phyloP scores from a whole-genome alignment of 163 green algal genomes.

The Coccomyxa subellipsoidea region DNA sequence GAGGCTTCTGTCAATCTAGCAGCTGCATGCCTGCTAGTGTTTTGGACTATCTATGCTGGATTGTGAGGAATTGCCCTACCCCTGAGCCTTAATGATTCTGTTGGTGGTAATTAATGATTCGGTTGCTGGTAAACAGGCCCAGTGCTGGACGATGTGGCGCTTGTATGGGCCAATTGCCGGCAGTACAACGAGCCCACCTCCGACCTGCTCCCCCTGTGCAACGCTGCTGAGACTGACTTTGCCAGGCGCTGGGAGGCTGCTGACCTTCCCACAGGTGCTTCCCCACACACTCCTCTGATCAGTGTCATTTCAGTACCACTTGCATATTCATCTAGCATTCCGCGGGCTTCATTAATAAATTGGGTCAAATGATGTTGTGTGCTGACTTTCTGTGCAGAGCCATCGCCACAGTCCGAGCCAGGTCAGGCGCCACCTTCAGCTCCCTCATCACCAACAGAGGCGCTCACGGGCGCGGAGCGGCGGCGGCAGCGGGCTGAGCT shows the following conservation, averaged over 20 bases:
- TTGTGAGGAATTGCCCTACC: too few relatives aligned
- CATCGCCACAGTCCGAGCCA: not conserved
- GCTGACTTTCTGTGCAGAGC: not conserved
- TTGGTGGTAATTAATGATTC: not conserved
- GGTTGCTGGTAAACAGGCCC: not conserved
- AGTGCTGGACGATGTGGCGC: slow-evolving; percentile 27
- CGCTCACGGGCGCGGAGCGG: not conserved
- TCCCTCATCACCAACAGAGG: not conserved
- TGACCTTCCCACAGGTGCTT: not conserved
- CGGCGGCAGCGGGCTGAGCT: not conserved
- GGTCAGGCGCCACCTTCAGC: not conserved
- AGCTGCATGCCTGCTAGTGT: too few relatives aligned
- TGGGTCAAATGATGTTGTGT: not conserved
- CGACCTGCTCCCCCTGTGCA: not conserved
- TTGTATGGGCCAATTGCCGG: slow-evolving; percentile 50
- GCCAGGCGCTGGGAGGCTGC: not conserved
- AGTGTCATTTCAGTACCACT: not conserved
- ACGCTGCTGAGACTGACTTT: not conserved
- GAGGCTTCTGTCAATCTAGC: too few relatives aligned
- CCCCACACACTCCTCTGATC: not conserved
- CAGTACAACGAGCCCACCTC: slow-evolving; percentile 39
- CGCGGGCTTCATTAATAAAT: not conserved
- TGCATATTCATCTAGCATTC: not conserved
- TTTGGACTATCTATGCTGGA: too few relatives aligned
- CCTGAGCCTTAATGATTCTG: not conserved